A percentile compares a stretch with the other conserved stretches of the same genome.
These are phyloP conservation scores for Baudoinia panamericana DNA, from an alignment of 495 filamentous ascomycete genomes.

Conservation along the genomic window DNA sequence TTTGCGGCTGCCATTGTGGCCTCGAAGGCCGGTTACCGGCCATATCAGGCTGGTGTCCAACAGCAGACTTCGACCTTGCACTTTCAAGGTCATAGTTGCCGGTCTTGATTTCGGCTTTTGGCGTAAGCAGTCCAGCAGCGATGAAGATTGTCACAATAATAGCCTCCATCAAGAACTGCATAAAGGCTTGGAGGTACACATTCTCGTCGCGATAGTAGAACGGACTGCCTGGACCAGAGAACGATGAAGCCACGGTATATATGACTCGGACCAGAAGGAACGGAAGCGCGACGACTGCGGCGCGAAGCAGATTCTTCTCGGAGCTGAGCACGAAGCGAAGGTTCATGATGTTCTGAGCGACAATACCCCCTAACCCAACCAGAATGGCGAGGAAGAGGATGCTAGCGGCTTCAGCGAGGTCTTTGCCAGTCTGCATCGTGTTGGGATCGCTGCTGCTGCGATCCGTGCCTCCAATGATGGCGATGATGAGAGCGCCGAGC, in stretches of 20 bases:
- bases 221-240: conserved; percentile 3
- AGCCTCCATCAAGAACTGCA: conserved; percentile 20
- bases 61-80: too few species aligned
- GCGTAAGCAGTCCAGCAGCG: conserved; percentile 13
- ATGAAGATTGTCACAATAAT: conserved; percentile 13
- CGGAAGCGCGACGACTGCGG: conserved; percentile 11
- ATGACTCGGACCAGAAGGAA: conserved; percentile 17
- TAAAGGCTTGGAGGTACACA: conserved; percentile 17
- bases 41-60: too few species aligned
- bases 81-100: too few species aligned
- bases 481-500: conserved; percentile 14
- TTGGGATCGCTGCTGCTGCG: background rate
- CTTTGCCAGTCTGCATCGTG: background rate
- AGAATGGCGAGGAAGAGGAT: conserved; percentile 17
- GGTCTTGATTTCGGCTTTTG: too few species aligned
- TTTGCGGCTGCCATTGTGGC: background rate
- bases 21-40: too few species aligned
- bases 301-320: conserved; percentile 10
- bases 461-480: conserved; percentile 13
- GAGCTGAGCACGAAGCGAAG: background rate
- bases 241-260: conserved; percentile 13
- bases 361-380: conserved; percentile 9
- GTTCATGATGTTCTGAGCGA: conserved; percentile 1
- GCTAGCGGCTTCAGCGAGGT: conserved; percentile 9
- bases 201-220: conserved; percentile 16